Evolutionary conservation across 129 eudicot species (phyloP).

Genomic region (Sambucus nigra): DNA sequence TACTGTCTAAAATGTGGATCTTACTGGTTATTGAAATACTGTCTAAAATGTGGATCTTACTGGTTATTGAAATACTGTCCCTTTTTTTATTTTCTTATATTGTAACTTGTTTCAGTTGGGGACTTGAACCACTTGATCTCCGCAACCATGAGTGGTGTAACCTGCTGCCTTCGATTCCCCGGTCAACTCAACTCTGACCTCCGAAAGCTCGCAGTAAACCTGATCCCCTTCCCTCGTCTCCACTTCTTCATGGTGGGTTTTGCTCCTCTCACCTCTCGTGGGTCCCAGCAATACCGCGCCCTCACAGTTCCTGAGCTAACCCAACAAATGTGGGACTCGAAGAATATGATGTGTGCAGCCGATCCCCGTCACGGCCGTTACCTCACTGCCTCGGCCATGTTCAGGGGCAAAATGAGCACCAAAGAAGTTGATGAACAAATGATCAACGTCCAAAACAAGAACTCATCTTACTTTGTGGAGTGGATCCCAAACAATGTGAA

Average conservation of each 20-base stretch:
- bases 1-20: too few species aligned
- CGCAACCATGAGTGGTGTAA: slow-evolving; percentile 80
- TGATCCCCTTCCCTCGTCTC: slow-evolving; percentile 79
- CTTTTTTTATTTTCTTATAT: too few species aligned
- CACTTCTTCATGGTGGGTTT: slow-evolving; percentile 66
- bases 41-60: too few species aligned
- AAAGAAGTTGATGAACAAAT: slow-evolving; percentile 51
- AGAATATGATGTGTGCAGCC: slow-evolving; percentile 50
- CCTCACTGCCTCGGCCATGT: slow-evolving; percentile 48
- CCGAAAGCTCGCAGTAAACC: slow-evolving; percentile 61
- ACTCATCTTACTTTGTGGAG: slow-evolving; percentile 71
- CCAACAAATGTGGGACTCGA: slow-evolving; percentile 71
- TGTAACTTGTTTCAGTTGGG: slow-evolving; percentile 37
- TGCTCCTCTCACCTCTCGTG: slow-evolving; percentile 65
- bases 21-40: too few species aligned
- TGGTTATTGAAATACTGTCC: too few species aligned
- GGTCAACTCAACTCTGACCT: slow-evolving; percentile 74
- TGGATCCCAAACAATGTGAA: slow-evolving; percentile 84
- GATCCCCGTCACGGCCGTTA: slow-evolving; percentile 43
- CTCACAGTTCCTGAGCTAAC: slow-evolving; percentile 71
- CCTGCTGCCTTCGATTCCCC: slow-evolving; percentile 73
- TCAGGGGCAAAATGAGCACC: slow-evolving; percentile 46
- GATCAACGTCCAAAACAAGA: slow-evolving; percentile 68
- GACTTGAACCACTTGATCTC: slow-evolving; percentile 69
- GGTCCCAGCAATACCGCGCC: slow-evolving; percentile 73